These are phyloP conservation scores for Lactifluus hygrophoroides DNA, from an alignment of 768 basidiomycete genomes.

Conservation along the genomic window DNA sequence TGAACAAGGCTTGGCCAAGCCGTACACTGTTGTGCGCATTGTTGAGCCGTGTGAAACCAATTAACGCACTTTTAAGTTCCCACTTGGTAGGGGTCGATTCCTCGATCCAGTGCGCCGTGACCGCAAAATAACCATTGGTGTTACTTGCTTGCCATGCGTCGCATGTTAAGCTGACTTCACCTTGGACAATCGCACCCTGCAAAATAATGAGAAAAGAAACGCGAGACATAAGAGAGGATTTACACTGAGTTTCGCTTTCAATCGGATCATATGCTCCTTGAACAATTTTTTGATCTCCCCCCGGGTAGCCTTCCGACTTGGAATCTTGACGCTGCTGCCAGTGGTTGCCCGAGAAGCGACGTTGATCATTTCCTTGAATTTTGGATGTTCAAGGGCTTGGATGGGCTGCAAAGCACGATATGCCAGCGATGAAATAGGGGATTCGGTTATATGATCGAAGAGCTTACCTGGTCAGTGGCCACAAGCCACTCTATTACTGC, in stretches of 20 bases:
- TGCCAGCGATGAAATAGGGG: no score
- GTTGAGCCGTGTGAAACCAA: not conserved
- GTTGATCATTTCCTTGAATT: not conserved
- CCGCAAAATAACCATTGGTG: not conserved
- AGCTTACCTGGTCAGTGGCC: no score
- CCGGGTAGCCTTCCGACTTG: slow-evolving; percentile 24
- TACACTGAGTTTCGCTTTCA: slow-evolving; percentile 22
- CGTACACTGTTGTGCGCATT: no score
- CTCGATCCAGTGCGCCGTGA: not conserved
- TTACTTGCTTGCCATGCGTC: slow-evolving; percentile 1
- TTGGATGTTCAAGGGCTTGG: not conserved
- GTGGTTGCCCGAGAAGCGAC: slow-evolving; percentile 24
- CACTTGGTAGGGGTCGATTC: not conserved
- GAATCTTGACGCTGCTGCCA: slow-evolving; percentile 34
- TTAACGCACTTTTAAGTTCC: not conserved
- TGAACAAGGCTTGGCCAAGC: slow-evolving; percentile 33
- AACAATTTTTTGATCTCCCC: slow-evolving; percentile 28
- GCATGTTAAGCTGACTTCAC: not conserved
- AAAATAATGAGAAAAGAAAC: not conserved
- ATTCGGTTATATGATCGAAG: no score
- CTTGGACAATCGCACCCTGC: slow-evolving; percentile 14
- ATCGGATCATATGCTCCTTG: slow-evolving; percentile 6
- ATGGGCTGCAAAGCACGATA: no score
- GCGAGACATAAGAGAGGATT: not conserved
- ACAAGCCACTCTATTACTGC: no score